Conservation (phyloP, 75 land plant species). For the Adiantum capillusveneris region DNA sequence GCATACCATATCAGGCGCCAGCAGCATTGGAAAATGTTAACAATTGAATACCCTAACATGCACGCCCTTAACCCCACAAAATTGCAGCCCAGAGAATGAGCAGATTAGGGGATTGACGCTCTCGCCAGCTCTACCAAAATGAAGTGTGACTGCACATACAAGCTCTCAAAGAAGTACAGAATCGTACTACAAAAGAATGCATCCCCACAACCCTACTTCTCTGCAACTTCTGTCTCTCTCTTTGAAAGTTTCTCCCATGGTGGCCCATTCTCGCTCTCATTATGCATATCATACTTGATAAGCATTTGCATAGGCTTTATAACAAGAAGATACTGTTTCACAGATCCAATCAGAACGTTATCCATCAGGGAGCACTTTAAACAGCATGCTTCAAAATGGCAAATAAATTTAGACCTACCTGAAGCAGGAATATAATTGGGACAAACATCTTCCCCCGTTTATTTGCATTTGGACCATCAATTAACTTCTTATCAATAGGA, state of each 20-base stretch:
- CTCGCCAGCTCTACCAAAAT: background rate
- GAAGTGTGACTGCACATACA: background rate
- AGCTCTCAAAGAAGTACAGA: background rate
- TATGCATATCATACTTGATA: conserved; percentile 35
- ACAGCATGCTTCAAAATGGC: background rate
- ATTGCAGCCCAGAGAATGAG: too few relatives aligned
- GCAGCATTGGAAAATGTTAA: too few relatives aligned
- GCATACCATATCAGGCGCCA: too few relatives aligned
- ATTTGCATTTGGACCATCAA: conserved; percentile 82
- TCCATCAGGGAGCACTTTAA: too few relatives aligned
- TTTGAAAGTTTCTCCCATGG: background rate
- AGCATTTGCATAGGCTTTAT: conserved; percentile 38
- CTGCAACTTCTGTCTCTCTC: too few relatives aligned
- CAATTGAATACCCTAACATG: too few relatives aligned
- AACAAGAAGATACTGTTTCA: conserved; percentile 58
- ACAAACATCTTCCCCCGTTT: conserved; percentile 58
- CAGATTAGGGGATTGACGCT: background rate
- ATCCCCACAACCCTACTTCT: too few relatives aligned
- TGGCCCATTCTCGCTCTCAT: background rate
- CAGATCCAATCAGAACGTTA: background rate
- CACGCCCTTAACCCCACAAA: too few relatives aligned
- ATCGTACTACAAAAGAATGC: too few relatives aligned
- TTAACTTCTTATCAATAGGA: conserved; percentile 67
- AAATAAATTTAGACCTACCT: conserved; percentile 35
- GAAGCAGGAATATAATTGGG: conserved; percentile 47